Evolutionary conservation across 176 grass and related monocot genomes (phyloP).

Genomic region (Ensete ventricosum): DNA sequence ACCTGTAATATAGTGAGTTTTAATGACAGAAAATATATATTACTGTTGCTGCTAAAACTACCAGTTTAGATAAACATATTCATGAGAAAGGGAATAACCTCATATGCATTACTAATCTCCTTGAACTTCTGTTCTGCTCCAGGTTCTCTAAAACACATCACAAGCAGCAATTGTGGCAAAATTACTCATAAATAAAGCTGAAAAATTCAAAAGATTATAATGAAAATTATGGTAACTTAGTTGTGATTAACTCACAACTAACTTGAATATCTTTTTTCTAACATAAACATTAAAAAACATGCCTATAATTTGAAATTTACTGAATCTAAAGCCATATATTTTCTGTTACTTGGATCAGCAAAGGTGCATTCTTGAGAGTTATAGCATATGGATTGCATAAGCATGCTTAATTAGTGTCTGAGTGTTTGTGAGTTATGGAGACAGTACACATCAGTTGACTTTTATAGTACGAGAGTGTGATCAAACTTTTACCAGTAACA

Average conservation of each 20-base stretch:
- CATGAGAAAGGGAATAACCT: conserved; percentile 33
- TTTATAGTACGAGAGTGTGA: too few species aligned
- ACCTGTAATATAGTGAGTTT: conserved; percentile 33
- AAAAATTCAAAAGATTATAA: conserved; percentile 30
- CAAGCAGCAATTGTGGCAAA: not conserved
- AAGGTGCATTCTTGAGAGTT: too few species aligned
- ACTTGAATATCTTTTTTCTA: not conserved
- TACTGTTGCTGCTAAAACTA: conserved; percentile 7
- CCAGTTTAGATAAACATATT: conserved; percentile 9
- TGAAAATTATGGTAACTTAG: not conserved
- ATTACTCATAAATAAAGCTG: not conserved
- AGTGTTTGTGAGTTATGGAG: too few species aligned
- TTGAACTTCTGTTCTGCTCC: conserved; percentile 89
- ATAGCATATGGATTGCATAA: too few species aligned
- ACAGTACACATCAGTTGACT: too few species aligned
- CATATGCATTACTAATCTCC: conserved; percentile 90
- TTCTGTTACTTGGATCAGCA: too few species aligned
- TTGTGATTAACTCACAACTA: too few species aligned
- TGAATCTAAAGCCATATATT: too few species aligned
- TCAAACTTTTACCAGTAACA: too few species aligned
- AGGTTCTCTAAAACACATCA: conserved; percentile 49
- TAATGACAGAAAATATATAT: conserved; percentile 2
- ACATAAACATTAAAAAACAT: not conserved
- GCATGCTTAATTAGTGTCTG: too few species aligned
- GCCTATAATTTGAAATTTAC: too few species aligned